phyloP scores from a whole-genome alignment of 2,329 filamentous ascomycete genomes.

The Lomentospora prolificans region DNA sequence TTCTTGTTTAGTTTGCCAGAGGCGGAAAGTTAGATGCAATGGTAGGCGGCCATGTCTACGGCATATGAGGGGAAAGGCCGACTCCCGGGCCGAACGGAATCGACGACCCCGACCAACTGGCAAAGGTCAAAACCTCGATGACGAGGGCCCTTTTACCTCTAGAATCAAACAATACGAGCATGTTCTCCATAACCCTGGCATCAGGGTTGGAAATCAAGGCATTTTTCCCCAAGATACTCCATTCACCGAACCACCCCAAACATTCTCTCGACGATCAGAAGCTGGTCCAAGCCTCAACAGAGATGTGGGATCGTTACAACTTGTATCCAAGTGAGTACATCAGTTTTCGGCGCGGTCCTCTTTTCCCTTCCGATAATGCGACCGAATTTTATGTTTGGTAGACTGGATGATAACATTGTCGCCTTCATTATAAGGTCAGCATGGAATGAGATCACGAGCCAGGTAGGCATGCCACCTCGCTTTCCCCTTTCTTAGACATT shows the following conservation, averaged over 20 bases:
- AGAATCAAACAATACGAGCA: slow-evolving; percentile 1
- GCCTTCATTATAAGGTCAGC: too few species aligned
- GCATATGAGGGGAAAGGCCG: not conserved
- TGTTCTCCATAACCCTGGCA: not conserved
- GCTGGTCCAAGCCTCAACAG: not conserved
- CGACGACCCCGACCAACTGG: not conserved
- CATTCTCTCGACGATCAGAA: not conserved
- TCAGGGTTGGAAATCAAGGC: not conserved
- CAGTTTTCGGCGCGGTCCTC: too few species aligned
- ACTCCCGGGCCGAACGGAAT: not conserved
- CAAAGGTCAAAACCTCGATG: not conserved
- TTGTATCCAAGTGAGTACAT: too few species aligned
- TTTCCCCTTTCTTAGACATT: too few species aligned
- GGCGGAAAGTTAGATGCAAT: not conserved
- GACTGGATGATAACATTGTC: too few species aligned
- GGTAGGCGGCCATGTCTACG: not conserved
- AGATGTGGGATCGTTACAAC: too few species aligned
- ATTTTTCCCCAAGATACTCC: not conserved
- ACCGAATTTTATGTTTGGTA: too few species aligned
- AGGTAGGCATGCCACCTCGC: too few species aligned
- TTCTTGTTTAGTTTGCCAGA: not conserved
- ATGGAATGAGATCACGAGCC: too few species aligned
- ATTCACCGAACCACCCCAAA: not conserved
- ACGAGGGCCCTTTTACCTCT: not conserved
- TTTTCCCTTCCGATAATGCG: too few species aligned